Evolutionary conservation across 1,139 yeast species (phyloP), one percentile per base, ranked within the genome.

Genomic region (Blastobotrys capitulatus): DNA sequence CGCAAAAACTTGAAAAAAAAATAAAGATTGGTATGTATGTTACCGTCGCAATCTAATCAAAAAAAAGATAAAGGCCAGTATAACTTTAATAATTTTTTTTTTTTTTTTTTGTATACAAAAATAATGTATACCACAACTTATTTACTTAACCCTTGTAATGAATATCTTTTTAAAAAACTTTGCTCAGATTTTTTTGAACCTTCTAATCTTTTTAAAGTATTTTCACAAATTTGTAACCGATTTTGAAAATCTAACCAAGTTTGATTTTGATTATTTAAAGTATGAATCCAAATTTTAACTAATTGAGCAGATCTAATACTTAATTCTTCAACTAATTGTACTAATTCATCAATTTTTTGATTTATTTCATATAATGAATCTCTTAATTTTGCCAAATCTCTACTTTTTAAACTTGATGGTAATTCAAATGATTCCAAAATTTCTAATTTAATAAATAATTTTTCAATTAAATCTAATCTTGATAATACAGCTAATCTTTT

Each of bases 281-380:
- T 36, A 32, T 53, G 49, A 39, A 54, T 38, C 31, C 47, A 52
- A 27, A 48, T 52, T 40, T 49, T 47, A 35, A 50, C 38, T 3
- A 50, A 48, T 32, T 57, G 59, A 2, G 60, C 59, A 9, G 56
- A 52, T 26, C 60, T 45, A 15, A 57, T 49, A 20, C 54, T 52
- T 25, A 57, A 50, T 34, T 49, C 55, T 19, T 57, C 59, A 9
- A 53, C 47, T 6, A 44, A 32, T 13, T 42, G 42, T 10, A 42
- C 41, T 18, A 52, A 37, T 9, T 46, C 39, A 31, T 50, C 48
- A 15, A 57, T 35, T 18, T 49, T 41, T 34, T 36, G 41, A 15
- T 49, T 43, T 16, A 47, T 46, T 6, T 41, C 22, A 5, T 46
- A 52, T 4, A 52, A 32, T 34, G 44, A 43, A n/a, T 47, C 42